These are phyloP conservation scores for Lindgomyces ingoldianus DNA, from an alignment of 495 filamentous ascomycete species.

Conservation along the genomic window DNA sequence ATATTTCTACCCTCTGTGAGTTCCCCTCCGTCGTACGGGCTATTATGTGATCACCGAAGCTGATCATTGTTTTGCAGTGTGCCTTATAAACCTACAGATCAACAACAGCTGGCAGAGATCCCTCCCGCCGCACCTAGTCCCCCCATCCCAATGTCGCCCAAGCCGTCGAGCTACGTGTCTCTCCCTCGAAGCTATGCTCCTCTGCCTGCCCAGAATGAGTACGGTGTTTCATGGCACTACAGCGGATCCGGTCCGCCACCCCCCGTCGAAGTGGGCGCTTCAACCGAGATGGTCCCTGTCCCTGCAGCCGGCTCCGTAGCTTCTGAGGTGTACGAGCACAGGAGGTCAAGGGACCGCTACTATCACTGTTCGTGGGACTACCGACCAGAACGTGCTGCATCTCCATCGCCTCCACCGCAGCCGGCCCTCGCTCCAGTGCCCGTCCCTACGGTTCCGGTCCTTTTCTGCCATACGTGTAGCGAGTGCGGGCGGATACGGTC, in stretches of 20 bases:
- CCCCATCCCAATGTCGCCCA: not conserved
- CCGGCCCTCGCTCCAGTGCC: constrained; percentile 3
- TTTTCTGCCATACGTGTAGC: constrained; percentile 30
- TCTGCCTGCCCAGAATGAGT: not conserved
- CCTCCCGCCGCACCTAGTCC: not conserved
- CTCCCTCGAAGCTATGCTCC: not conserved
- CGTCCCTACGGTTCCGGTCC: not conserved
- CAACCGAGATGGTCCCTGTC: not conserved
- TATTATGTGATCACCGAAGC: not conserved
- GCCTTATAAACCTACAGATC: not conserved
- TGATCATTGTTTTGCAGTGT: not conserved
- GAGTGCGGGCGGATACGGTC: constrained; percentile 34
- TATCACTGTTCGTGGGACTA: not conserved
- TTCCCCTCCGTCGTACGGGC: not conserved
- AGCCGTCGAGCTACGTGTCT: not conserved
- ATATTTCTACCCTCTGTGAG: constrained; percentile 18
- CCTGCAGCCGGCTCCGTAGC: not conserved
- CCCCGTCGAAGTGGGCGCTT: not conserved
- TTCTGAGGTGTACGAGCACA: not conserved
- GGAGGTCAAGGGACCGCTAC: not conserved
- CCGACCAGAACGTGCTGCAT: not conserved
- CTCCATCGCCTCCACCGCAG: not conserved
- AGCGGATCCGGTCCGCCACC: not conserved
- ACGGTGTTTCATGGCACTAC: not conserved
- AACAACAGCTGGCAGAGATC: not conserved